Evolutionary conservation across 179 eudicot species (phyloP), one percentile per base, ranked within the genome.

Genomic region (Vitellaria paradoxa): DNA sequence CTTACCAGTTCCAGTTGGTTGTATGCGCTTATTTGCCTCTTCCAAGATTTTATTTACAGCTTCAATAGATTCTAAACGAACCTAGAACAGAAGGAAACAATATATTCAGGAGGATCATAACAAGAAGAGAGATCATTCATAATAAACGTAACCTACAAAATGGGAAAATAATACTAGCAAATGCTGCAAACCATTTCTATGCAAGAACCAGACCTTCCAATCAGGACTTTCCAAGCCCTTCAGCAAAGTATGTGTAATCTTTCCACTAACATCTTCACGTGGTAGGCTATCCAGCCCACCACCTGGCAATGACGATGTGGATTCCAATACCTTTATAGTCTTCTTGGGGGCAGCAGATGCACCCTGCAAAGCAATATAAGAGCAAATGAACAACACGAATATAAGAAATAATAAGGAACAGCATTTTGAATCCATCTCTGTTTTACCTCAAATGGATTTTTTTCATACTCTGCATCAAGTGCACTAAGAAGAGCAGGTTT

Each of bases 401-500:
- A 72, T 37, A 42, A 42, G 45, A 65, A 75, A n/a, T 10, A 47
- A 18, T 65, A 10, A 70, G 68, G 9, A 70, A 69, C 17, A 47
- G 11, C 62, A 7, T 6, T 13, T n/a, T 8, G 15, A 68, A 42
- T 23, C 76, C 40, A 26, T 56, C 47, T 55, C 13, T 30, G 17
- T 24, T 37, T 74, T 79, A 93, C 99, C 97, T 97, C 98, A 70
- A 85, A 94, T 50, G 98, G 99, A 86, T 97, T 97, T 82, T 94
- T 97, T 37, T 97, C 99, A 88, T 86, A 97, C 84, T 97, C 99
- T 13, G 98, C 92, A 81, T 97, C 99, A 80, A 97, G 97, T 40
- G 93, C 92, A 89, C 97, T 97, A 65, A 94, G 90, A 87, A 97
- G 98, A 55, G 99, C 99, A 83, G 98, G 98, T 77, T 97, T 97